Evolutionary conservation across 1,284 basidiomycete genomes (phyloP), one percentile per base, ranked within the genome.

Genomic region (Irpex sp.): DNA sequence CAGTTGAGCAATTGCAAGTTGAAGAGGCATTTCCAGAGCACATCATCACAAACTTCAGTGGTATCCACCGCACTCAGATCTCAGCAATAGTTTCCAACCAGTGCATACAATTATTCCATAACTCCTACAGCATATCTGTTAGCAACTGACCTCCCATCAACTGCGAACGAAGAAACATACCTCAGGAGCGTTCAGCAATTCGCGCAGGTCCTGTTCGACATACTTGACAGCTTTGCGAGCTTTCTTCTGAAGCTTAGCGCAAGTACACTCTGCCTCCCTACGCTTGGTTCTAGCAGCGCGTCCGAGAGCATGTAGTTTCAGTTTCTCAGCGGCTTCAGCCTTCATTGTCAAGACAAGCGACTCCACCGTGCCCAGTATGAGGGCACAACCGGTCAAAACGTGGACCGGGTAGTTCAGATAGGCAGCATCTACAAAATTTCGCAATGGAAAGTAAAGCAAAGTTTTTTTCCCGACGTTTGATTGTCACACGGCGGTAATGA

Each of bases 191-290:
- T 71, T 75, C 57, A 85, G 67, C 26, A 80, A 66, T 5, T 76
- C 78, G 60, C 74, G 74, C 46, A 87, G 70, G 60, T 86, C 84
- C 61, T 76, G 67, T 60, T 80, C 68, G 39, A 85, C 79, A 17
- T 74, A 75, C 57, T 75, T 71, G 8, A 76, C 73, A 31, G 74
- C 73, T 54, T 71, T 69, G 60, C 67, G 65, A 5, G 79, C 80
- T 13, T 59, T 65, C 62, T 69, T 72, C 56, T 66, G 68, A 37
- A 69, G 64, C 57, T 70, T 61, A 60, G 68, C 57, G 50, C 46
- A 65, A 65, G 67, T 46, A 47, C 50, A 43, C 53, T 63, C 33
- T 60, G 60, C 33, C 51, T 75, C 71, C 47, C 61, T 43, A 60
- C 49, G 37, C 21, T 51, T 57, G 11, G 53, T 55, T 60, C 63